These are phyloP conservation scores for Candolleomyces efflorescens DNA, from an alignment of 768 basidiomycete species.

Conservation along the genomic window DNA sequence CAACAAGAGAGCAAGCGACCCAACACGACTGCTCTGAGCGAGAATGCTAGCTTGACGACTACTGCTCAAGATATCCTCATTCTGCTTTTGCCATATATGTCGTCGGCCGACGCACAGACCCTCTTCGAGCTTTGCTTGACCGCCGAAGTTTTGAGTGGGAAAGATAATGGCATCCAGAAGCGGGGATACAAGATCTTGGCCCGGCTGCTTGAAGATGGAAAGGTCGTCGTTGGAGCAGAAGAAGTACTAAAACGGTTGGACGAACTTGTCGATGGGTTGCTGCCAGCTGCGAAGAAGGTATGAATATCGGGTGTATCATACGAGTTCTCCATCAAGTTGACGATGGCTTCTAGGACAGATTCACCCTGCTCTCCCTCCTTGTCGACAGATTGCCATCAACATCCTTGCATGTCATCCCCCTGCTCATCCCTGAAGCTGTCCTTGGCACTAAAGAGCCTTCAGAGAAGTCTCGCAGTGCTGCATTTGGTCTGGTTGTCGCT, in stretches of 20 bases:
- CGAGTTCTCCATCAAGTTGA: neutral
- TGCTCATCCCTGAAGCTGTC: conserved; percentile 89
- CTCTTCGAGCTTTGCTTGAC: conserved; percentile 72
- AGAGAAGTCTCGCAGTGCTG: conserved; percentile 82
- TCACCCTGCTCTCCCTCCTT: conserved; percentile 66
- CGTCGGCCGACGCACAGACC: conserved; percentile 50
- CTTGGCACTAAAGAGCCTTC: conserved; percentile 97
- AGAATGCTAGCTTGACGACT: conserved; percentile 45
- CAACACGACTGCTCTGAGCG: conserved; percentile 25
- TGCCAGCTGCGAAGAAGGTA: conserved; percentile 86
- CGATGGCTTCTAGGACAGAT: conserved; percentile 61
- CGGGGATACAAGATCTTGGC: conserved; percentile 88
- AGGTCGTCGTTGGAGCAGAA: conserved; percentile 52
- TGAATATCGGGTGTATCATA: neutral
- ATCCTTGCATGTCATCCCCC: conserved; percentile 79
- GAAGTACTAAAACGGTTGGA: conserved; percentile 62
- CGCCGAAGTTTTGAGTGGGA: conserved; percentile 62
- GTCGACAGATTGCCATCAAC: conserved; percentile 64
- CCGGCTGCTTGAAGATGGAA: conserved; percentile 62
- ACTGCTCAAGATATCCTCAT: conserved; percentile 83
- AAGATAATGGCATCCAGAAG: conserved; percentile 90
- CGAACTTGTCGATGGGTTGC: conserved; percentile 57
- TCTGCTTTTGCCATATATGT: conserved; percentile 75
- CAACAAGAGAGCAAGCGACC: conserved; percentile 24
- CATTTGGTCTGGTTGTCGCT: conserved; percentile 84